Conservation (phyloP, 768 basidiomycete species). For the Xerocomellus dryophilus region DNA sequence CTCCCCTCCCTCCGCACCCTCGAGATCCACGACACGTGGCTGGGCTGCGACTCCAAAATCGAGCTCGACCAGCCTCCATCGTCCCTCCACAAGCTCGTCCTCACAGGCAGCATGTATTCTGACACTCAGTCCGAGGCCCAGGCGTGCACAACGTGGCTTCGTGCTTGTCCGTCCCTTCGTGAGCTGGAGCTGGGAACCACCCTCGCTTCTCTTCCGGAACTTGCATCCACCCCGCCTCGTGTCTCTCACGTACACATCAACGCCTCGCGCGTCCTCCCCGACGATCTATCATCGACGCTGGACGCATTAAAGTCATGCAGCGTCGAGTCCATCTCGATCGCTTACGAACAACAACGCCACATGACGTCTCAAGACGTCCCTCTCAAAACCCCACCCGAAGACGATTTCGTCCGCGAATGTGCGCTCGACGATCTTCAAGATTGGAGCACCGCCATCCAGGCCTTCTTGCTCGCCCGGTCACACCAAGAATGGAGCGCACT, state of each 20-base stretch:
- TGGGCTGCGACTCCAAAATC: constrained; percentile 42
- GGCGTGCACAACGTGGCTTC: constrained; percentile 27
- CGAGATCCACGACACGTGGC: constrained; percentile 66
- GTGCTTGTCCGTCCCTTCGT: constrained; percentile 21
- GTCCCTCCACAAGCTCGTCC: constrained; percentile 19
- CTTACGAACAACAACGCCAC: constrained; percentile 15
- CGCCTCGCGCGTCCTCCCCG: constrained; percentile 24
- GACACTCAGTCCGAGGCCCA: constrained; percentile 16
- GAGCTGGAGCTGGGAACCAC: constrained; percentile 23
- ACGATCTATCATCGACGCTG: constrained; percentile 24
- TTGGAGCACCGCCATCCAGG: constrained; percentile 22
- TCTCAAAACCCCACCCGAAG: constrained; percentile 6
- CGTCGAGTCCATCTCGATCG: constrained; percentile 23
- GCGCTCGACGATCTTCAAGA: constrained; percentile 33
- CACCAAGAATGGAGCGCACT: constrained; percentile 18
- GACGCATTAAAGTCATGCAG: constrained; percentile 13
- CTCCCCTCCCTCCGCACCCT: constrained; percentile 61
- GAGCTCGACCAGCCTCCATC: constrained; percentile 1
- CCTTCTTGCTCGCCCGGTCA: constrained; percentile 17
- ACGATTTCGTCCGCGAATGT: constrained; percentile 29
- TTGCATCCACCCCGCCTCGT: neutral
- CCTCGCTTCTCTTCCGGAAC: constrained; percentile 16
- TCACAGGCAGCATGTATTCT: constrained; percentile 33
- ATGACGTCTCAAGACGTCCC: neutral
- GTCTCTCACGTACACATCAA: constrained; percentile 25